These are phyloP conservation scores for Epichloe aotearoae DNA, from an alignment of 2,329 filamentous ascomycete genomes.

Conservation along the genomic window DNA sequence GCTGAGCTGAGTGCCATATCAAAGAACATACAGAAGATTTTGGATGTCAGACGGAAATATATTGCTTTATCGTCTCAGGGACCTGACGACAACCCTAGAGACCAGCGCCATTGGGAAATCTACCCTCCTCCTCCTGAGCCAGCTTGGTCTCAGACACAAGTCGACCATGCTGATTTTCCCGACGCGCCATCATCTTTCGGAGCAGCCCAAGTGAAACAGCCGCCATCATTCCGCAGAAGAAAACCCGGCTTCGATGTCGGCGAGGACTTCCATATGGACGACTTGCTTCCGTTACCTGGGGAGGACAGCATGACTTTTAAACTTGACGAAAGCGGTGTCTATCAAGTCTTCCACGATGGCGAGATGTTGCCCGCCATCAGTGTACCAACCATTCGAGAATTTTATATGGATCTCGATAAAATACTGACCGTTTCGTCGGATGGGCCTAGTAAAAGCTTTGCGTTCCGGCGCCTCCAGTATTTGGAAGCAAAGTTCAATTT, in stretches of 20 bases:
- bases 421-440: constrained; percentile 86
- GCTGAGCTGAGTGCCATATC: constrained; percentile 78
- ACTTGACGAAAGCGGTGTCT: constrained; percentile 75
- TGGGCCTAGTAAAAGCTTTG: constrained; percentile 92
- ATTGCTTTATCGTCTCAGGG: constrained; percentile 74
- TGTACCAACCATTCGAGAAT: constrained; percentile 88
- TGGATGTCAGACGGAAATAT: constrained; percentile 81
- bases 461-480: constrained; percentile 87
- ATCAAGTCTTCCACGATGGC: constrained; percentile 67
- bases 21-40: constrained; percentile 76
- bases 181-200: neutral
- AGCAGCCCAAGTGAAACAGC: constrained; percentile 4
- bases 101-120: constrained; percentile 70
- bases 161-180: constrained; percentile 9
- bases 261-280: constrained; percentile 76
- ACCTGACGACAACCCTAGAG: constrained; percentile 74
- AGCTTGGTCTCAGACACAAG: constrained; percentile 47
- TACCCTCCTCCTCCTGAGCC: constrained; percentile 89
- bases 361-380: constrained; percentile 57
- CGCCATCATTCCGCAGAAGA: constrained; percentile 41
- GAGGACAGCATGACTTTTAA: constrained; percentile 60
- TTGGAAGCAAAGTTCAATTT: constrained; percentile 95
- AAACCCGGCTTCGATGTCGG: constrained; percentile 87
- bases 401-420: constrained; percentile 85
- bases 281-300: constrained; percentile 61